A percentile compares a stretch with the other conserved stretches of the same genome.
These are phyloP conservation scores for Themeda triandra DNA, from an alignment of 176 grass and related monocot genomes.

Conservation along the genomic window DNA sequence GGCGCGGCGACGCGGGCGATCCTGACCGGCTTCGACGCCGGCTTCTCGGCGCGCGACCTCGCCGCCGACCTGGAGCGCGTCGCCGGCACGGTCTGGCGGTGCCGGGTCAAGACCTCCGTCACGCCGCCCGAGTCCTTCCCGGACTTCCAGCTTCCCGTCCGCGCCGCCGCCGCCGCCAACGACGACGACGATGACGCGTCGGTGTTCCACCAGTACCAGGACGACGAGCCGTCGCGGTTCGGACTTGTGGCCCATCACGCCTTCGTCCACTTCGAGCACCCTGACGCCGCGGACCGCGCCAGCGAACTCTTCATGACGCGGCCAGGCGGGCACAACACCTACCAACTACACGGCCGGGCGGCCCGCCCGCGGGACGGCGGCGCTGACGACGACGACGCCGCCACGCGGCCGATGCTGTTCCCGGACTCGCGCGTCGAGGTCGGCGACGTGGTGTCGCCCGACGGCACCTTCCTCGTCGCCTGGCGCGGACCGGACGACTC, in stretches of 20 bases:
- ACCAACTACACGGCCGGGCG: not conserved
- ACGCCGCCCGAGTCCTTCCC: constrained; percentile 60
- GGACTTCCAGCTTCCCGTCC: constrained; percentile 25
- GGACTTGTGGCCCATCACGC: constrained; percentile 49
- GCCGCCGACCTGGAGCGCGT: constrained; percentile 47
- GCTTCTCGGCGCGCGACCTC: constrained; percentile 45
- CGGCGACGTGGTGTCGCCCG: constrained; percentile 33
- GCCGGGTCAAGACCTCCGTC: constrained; percentile 74
- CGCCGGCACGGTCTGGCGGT: constrained; percentile 74
- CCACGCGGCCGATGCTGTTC: constrained; percentile 51
- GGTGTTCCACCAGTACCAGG: not conserved
- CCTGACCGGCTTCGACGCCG: constrained; percentile 56
- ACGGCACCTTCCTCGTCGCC: constrained; percentile 47
- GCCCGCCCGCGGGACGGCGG: constrained; percentile 9
- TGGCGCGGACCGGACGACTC: constrained; percentile 38
- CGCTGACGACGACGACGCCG: no score
- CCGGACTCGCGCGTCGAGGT: constrained; percentile 51
- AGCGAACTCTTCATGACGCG: constrained; percentile 4
- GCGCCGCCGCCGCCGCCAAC: not conserved
- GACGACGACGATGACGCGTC: not conserved
- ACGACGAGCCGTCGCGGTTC: constrained; percentile 15
- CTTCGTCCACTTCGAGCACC: constrained; percentile 80
- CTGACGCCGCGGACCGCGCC: constrained; percentile 36
- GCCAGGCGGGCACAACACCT: not conserved
- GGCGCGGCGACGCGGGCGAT: constrained; percentile 41